These are phyloP conservation scores for Leccinum truebloodii DNA, from an alignment of 768 basidiomycete species.

Conservation along the genomic window DNA sequence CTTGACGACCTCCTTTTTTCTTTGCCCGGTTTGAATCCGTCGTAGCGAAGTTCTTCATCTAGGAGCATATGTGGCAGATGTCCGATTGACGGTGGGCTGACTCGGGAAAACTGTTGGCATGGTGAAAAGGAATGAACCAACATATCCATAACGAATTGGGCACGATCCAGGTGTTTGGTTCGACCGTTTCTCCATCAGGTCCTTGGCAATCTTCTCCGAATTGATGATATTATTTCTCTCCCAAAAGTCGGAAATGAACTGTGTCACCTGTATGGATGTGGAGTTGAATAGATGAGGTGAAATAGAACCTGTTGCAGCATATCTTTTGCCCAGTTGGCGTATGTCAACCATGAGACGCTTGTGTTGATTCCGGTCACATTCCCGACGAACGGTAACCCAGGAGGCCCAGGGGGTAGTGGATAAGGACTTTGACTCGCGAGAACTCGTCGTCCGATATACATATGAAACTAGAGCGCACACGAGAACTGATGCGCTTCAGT, in stretches of 20 bases:
- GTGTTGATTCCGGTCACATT: neutral
- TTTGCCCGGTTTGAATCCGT: too few relatives aligned
- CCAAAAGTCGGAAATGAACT: neutral
- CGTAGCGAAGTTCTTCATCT: too few relatives aligned
- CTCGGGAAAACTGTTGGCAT: neutral
- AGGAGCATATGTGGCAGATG: too few relatives aligned
- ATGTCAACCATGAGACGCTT: neutral
- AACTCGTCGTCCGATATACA: too few relatives aligned
- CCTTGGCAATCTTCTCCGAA: neutral
- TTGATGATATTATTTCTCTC: neutral
- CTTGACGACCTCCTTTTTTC: too few relatives aligned
- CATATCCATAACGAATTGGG: neutral
- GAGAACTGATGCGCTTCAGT: too few relatives aligned
- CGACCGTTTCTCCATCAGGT: neutral
- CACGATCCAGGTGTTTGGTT: neutral
- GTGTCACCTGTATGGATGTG: neutral
- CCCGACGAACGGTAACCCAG: neutral
- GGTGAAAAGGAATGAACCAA: neutral
- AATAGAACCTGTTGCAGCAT: neutral
- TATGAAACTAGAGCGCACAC: too few relatives aligned
- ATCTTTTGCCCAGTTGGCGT: neutral
- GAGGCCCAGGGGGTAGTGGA: neutral
- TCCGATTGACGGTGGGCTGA: too few relatives aligned
- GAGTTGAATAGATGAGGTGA: neutral
- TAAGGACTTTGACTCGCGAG: neutral